phyloP scores from a whole-genome alignment of 2,329 filamentous ascomycete genomes.

The Aspergillus luchuensis region DNA sequence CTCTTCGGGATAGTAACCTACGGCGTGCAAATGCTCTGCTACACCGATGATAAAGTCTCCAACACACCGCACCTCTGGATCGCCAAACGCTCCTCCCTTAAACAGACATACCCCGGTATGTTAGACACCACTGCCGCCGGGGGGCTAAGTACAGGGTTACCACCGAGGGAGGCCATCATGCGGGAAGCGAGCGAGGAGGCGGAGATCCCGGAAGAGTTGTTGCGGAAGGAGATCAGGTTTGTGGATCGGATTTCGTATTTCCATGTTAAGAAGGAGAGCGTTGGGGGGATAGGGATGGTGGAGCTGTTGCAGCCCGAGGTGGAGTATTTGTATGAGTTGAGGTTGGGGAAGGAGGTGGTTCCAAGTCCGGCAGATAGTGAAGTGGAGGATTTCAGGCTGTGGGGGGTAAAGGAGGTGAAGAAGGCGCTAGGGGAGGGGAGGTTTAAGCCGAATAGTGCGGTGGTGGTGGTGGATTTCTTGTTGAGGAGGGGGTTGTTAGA shows the following conservation, averaged over 20 bases:
- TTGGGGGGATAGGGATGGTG: slow-evolving; percentile 8
- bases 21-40: slow-evolving; percentile 47
- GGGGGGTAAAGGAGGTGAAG: slow-evolving; percentile 29
- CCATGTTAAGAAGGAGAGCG: slow-evolving; percentile 11
- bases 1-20: slow-evolving; percentile 48
- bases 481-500: not conserved
- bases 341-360: slow-evolving; percentile 25
- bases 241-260: slow-evolving; percentile 13
- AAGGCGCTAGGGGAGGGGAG: slow-evolving; percentile 25
- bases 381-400: slow-evolving; percentile 33
- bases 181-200: slow-evolving; percentile 29
- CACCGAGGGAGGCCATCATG: slow-evolving; percentile 29
- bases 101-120: slow-evolving; percentile 36
- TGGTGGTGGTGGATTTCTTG: slow-evolving; percentile 38
- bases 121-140: slow-evolving; percentile 30
- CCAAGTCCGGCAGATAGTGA: slow-evolving; percentile 33
- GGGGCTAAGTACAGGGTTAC: slow-evolving; percentile 23
- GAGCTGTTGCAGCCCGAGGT: slow-evolving; percentile 32
- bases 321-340: slow-evolving; percentile 38
- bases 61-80: slow-evolving; percentile 29
- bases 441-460: slow-evolving; percentile 36
- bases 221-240: not conserved
- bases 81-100: slow-evolving; percentile 22
- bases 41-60: slow-evolving; percentile 22
- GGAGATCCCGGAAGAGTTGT: not conserved